Percentiles rank a stretch among this genome's conserved stretches.
Conservation (phyloP, 192 early-diverging fungal genomes). For the Chytriomyces sp. region DNA sequence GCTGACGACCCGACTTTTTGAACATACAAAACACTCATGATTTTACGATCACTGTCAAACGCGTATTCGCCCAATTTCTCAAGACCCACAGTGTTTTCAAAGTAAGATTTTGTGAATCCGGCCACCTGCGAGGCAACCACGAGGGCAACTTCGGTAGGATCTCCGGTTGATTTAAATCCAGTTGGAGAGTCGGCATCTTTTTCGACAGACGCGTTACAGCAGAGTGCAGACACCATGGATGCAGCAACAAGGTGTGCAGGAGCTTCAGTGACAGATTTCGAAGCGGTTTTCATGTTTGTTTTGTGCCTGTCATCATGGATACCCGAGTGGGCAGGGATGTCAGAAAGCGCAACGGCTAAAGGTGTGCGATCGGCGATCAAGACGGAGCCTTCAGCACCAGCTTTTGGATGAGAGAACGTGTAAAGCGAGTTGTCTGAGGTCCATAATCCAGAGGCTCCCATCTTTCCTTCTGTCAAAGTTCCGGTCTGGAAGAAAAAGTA, state of each 20-base stretch:
- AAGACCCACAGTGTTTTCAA: slow-evolving; percentile 64
- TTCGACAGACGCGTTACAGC: slow-evolving; percentile 83
- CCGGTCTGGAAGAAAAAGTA: slow-evolving; percentile 59
- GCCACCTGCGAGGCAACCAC: slow-evolving; percentile 84
- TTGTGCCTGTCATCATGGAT: neutral
- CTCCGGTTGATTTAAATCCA: slow-evolving; percentile 73
- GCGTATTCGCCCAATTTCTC: slow-evolving; percentile 80
- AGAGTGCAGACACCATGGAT: slow-evolving; percentile 78
- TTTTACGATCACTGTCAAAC: slow-evolving; percentile 93
- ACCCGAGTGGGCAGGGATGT: slow-evolving; percentile 2
- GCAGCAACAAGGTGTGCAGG: slow-evolving; percentile 63
- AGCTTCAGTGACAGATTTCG: slow-evolving; percentile 4
- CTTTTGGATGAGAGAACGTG: slow-evolving; percentile 60
- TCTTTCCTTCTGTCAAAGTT: slow-evolving; percentile 97
- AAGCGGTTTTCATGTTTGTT: neutral
- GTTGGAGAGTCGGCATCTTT: slow-evolving; percentile 55
- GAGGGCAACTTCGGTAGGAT: slow-evolving; percentile 96
- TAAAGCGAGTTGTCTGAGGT: slow-evolving; percentile 74
- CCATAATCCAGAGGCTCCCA: slow-evolving; percentile 90
- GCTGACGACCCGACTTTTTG: slow-evolving; percentile 17
- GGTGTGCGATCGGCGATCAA: slow-evolving; percentile 33
- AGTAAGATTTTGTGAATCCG: slow-evolving; percentile 68
- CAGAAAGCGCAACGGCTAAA: slow-evolving; percentile 15
- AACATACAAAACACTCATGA: slow-evolving; percentile 87
- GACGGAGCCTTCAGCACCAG: slow-evolving; percentile 41